These are phyloP conservation scores for Diddensiella caesifluorescens DNA, from an alignment of 805 yeast genomes.

Conservation along the genomic window DNA sequence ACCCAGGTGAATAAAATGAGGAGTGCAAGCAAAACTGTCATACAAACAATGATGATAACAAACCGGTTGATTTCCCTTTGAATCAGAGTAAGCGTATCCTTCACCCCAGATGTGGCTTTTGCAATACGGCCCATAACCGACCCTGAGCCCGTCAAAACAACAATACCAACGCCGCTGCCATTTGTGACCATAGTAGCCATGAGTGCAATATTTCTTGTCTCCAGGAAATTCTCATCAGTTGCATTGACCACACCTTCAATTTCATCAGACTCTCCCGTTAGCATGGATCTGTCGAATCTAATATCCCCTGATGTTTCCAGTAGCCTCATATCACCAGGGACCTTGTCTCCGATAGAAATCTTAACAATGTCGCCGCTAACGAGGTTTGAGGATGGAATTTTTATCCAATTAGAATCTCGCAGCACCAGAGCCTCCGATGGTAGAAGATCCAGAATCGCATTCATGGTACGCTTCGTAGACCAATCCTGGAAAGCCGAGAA, in stretches of 20 bases:
- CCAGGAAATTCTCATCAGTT: conserved; percentile 32
- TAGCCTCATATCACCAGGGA: conserved; percentile 46
- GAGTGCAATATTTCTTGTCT: conserved; percentile 40
- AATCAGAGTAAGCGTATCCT: conserved; percentile 34
- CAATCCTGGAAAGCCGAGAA: conserved; percentile 46
- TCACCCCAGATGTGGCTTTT: conserved; percentile 37
- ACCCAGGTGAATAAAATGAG: conserved; percentile 37
- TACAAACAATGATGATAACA: conserved; percentile 20
- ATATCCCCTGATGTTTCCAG: conserved; percentile 36
- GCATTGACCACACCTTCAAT: conserved; percentile 17
- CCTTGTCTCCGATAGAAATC: conserved; percentile 37
- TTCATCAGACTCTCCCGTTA: conserved; percentile 48
- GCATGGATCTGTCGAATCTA: conserved; percentile 42
- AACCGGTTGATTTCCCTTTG: conserved; percentile 27
- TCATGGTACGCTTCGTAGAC: conserved; percentile 45
- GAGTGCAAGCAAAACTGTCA: conserved; percentile 10
- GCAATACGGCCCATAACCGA: conserved; percentile 47
- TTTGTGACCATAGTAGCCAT: conserved; percentile 43
- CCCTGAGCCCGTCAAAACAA: conserved; percentile 40
- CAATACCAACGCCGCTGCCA: conserved; percentile 42
- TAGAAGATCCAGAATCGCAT: conserved; percentile 41
- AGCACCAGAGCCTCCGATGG: conserved; percentile 33
- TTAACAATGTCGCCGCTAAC: conserved; percentile 44
- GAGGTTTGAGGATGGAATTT: conserved; percentile 32
- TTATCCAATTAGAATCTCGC: conserved; percentile 32